Evolutionary conservation across 2,329 filamentous ascomycete genomes (phyloP).

Genomic region (Rugonectria rugulosa): DNA sequence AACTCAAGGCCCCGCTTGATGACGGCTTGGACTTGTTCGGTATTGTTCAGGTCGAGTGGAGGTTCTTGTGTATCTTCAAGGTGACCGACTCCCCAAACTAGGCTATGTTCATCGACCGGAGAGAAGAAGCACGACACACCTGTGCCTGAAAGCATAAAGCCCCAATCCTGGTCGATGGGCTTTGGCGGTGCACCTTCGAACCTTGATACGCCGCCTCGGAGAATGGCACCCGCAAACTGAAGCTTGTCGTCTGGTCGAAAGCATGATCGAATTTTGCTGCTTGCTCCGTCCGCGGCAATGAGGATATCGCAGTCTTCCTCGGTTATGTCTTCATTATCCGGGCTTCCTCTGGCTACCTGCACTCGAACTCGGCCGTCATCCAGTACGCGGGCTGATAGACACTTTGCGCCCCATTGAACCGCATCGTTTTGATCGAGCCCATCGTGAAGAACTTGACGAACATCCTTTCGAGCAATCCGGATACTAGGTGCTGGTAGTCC

Average conservation of each 20-base stretch:
- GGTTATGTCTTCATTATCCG: conserved; percentile 1
- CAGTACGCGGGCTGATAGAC: conserved; percentile 33
- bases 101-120: conserved; percentile 49
- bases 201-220: conserved; percentile 47
- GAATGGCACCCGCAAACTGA: conserved; percentile 49
- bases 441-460: conserved; percentile 46
- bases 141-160: conserved; percentile 47
- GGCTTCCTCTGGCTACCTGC: conserved; percentile 14
- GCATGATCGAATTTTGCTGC: conserved; percentile 48
- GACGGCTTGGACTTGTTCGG: conserved; percentile 39
- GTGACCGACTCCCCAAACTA: conserved; percentile 54
- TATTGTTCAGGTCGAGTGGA: conserved; percentile 16
- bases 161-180: conserved; percentile 49
- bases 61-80: conserved; percentile 33
- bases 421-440: conserved; percentile 23
- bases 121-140: conserved; percentile 54
- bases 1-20: conserved; percentile 42
- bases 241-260: conserved; percentile 51
- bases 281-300: conserved; percentile 54
- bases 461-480: conserved; percentile 46
- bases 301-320: conserved; percentile 49
- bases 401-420: conserved; percentile 39
- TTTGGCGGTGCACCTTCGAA: conserved; percentile 45
- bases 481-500: conserved; percentile 47
- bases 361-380: conserved; percentile 36